These are phyloP conservation scores for Forsythia viridissima DNA, from an alignment of 257 asterid genomes.

Conservation along the genomic window DNA sequence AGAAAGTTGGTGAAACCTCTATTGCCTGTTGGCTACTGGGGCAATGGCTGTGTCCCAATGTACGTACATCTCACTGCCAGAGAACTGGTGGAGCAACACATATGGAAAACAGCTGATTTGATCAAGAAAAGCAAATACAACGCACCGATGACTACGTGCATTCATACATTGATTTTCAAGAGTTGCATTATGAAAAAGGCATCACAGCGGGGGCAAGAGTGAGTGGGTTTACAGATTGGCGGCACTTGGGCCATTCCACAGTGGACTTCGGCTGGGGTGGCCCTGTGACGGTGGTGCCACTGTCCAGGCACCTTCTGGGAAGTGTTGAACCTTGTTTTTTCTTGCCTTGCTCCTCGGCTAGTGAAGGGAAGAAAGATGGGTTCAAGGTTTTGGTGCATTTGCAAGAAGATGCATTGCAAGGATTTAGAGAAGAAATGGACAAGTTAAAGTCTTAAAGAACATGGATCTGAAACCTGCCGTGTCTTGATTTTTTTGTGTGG, in stretches of 20 bases:
- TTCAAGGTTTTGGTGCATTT: too few relatives aligned
- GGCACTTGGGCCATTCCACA: slow-evolving; percentile 83
- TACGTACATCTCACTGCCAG: slow-evolving; percentile 57
- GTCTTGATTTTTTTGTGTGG: too few relatives aligned
- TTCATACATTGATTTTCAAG: slow-evolving; percentile 72
- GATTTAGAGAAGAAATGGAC: too few relatives aligned
- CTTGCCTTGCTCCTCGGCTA: too few relatives aligned
- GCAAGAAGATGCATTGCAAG: too few relatives aligned
- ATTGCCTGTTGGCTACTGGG: slow-evolving; percentile 77
- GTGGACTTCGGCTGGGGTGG: slow-evolving; percentile 92
- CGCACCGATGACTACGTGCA: slow-evolving; percentile 55
- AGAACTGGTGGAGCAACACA: slow-evolving; percentile 55
- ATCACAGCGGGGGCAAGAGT: slow-evolving; percentile 62
- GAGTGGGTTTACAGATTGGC: slow-evolving; percentile 90
- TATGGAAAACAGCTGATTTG: slow-evolving; percentile 51
- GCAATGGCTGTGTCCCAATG: slow-evolving; percentile 90
- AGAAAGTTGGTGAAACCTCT: slow-evolving; percentile 59
- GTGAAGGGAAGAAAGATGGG: too few relatives aligned
- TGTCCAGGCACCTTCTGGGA: slow-evolving; percentile 65
- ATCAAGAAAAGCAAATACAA: slow-evolving; percentile 74
- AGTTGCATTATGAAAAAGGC: slow-evolving; percentile 58
- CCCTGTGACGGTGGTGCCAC: slow-evolving; percentile 67
- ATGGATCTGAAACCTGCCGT: too few relatives aligned
- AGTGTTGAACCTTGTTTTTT: slow-evolving; percentile 74
- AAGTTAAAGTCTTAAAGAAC: too few relatives aligned